phyloP scores from a whole-genome alignment of 192 early-diverging fungal genomes.

The Spizellomyces sp. region DNA sequence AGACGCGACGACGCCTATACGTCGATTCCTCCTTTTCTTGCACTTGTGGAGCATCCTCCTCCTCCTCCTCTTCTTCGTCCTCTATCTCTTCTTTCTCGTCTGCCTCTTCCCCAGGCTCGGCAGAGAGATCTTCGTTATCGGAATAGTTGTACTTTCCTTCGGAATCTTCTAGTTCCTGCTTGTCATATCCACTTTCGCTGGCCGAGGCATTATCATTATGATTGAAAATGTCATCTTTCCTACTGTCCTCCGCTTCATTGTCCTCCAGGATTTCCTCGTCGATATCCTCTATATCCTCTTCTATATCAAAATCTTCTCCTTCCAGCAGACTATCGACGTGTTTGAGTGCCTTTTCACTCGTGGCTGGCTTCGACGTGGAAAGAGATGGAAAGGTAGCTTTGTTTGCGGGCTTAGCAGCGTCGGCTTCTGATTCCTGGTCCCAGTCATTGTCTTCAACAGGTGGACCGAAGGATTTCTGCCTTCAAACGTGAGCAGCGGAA shows the following conservation, averaged over 20 bases:
- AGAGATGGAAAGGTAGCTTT: neutral
- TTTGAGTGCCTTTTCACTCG: neutral
- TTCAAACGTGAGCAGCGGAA: neutral
- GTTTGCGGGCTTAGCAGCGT: neutral
- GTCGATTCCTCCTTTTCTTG: neutral
- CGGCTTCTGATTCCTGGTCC: conserved; percentile 35
- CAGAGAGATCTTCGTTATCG: neutral
- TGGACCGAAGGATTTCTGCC: conserved; percentile 38
- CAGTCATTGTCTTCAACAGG: conserved; percentile 38
- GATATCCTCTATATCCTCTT: conserved; percentile 26
- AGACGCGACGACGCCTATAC: neutral
- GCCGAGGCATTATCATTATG: too few species aligned
- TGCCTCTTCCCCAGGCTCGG: neutral
- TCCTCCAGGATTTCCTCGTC: conserved; percentile 1
- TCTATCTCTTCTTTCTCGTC: conserved; percentile 20
- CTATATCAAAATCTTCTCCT: conserved; percentile 27
- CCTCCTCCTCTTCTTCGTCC: conserved; percentile 4
- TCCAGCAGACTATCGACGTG: neutral
- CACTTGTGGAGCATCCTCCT: neutral
- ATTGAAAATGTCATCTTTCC: too few species aligned
- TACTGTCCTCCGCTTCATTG: neutral
- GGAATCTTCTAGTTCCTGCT: too few species aligned
- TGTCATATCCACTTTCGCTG: too few species aligned
- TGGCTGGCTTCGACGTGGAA: too few species aligned
- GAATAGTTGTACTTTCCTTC: too few species aligned